Evolutionary conservation across 139 green algal genomes (phyloP), one percentile per base, ranked within the genome.

Genomic region (Coelastrella sp.): DNA sequence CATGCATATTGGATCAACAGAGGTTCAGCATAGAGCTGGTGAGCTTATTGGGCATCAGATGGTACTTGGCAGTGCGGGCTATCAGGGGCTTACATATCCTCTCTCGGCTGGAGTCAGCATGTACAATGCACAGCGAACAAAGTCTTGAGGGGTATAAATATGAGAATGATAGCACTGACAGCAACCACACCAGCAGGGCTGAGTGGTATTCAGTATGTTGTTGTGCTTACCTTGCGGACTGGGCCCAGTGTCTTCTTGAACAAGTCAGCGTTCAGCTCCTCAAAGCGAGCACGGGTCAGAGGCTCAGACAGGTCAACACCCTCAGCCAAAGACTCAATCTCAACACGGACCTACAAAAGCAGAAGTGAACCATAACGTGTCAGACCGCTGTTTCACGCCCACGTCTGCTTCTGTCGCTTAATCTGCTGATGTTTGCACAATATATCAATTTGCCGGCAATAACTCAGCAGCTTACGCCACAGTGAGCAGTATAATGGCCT

Each of bases 261-360:
- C 50, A 99, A 93, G 86, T 99, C 98, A 79, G 93, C 94, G 94
- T 99, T 99, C 38, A 99, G 94, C 92, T 99, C 98, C 93, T 99
- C 98, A 83, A 99, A 99, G 41, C 98, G 94, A 1, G 98, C 98
- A 60, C 98, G 93, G 2, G 98, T 99, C 32, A 99, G 93, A 4
- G 98, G 96, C 95, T 99, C 97, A 2, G 89, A 97, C 76, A 99
- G 92, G 88, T 99, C 98, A 32, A 98, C 88, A 40, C 98, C 98
- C 34, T 99, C 98, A 45, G 92, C 89, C 60, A 99, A 90, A 7
- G 90, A 94, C 94, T 99, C 98, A 74, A 99, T 98, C 93, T 99
- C 98, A 27, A 99, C 93, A 68, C 96, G 95, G 21, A 98, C 94
- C 75, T 82, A 53, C 53, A n/a, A n/a, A n/a, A n/a, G n/a, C n/a